phyloP scores from a whole-genome alignment of 225 moss, liverwort and hornwort species.

The Pseudisothecium myosuroides region DNA sequence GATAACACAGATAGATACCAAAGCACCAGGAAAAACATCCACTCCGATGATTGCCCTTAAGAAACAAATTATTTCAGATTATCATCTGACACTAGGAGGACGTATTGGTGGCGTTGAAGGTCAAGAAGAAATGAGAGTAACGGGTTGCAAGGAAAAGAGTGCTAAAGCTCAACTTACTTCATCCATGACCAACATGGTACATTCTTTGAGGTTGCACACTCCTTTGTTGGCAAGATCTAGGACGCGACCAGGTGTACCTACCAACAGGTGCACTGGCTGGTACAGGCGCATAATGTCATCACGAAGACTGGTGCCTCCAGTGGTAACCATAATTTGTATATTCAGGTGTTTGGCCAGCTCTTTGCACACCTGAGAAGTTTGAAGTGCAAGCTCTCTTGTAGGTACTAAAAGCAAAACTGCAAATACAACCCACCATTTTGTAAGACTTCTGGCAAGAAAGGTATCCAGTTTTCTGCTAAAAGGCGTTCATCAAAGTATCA shows the following conservation, averaged over 20 bases:
- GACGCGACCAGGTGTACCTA: conserved; percentile 53
- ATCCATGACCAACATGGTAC: conserved; percentile 63
- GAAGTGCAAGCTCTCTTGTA: conserved; percentile 52
- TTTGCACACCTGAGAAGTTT: conserved; percentile 63
- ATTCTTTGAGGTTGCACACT: conserved; percentile 57
- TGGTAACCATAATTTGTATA: conserved; percentile 59
- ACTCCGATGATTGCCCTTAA: background rate
- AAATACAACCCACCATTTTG: background rate
- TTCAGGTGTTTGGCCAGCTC: conserved; percentile 55
- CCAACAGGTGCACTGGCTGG: conserved; percentile 52
- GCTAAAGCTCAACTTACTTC: conserved; percentile 21
- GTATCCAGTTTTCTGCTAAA: background rate
- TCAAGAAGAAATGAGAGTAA: background rate
- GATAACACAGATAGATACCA: background rate
- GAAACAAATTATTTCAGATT: background rate
- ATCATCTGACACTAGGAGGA: background rate
- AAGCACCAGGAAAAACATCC: background rate
- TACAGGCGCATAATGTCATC: conserved; percentile 60
- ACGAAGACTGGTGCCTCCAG: conserved; percentile 54
- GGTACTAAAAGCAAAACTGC: conserved; percentile 54
- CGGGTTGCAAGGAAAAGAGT: background rate
- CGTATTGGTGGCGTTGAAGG: background rate
- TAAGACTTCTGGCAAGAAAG: background rate
- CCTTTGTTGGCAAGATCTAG: conserved; percentile 58
- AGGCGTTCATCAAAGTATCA: background rate